These are phyloP conservation scores for Coix lacrymajobi DNA, from an alignment of 176 grass and related monocot genomes.

Conservation along the genomic window DNA sequence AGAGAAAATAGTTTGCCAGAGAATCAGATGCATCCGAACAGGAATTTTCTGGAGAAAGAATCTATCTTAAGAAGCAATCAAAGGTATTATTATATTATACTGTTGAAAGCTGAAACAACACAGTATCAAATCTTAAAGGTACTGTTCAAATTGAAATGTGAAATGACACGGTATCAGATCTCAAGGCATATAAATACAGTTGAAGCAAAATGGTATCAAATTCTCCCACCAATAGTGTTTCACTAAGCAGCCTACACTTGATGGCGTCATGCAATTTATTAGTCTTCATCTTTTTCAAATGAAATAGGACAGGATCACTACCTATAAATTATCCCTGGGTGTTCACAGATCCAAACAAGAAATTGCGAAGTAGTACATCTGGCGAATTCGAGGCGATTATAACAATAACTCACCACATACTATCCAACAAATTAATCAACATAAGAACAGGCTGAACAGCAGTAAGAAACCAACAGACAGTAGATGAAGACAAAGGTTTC, in stretches of 20 bases:
- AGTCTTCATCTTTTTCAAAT: background rate
- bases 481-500: constrained; percentile 16
- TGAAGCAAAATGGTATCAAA: constrained; percentile 25
- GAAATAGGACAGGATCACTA: background rate
- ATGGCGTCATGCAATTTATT: background rate
- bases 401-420: constrained; percentile 12
- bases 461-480: constrained; percentile 8
- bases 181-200: constrained; percentile 31
- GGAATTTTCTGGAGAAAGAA: constrained; percentile 6
- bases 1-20: constrained; percentile 17
- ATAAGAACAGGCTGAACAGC: constrained; percentile 2
- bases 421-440: constrained; percentile 14
- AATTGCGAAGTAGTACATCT: background rate
- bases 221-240: constrained; percentile 9
- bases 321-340: background rate
- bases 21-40: constrained; percentile 28
- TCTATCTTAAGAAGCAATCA: constrained; percentile 14
- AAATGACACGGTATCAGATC: constrained; percentile 21
- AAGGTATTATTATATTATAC: constrained; percentile 25
- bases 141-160: constrained; percentile 5
- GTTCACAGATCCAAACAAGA: background rate
- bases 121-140: constrained; percentile 21
- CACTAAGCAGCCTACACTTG: background rate
- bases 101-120: constrained; percentile 10
- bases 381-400: background rate